Base-by-base conservation (phyloP, 371 early-diverging fungal species). In the Apophysomyces trapeziformis region DNA sequence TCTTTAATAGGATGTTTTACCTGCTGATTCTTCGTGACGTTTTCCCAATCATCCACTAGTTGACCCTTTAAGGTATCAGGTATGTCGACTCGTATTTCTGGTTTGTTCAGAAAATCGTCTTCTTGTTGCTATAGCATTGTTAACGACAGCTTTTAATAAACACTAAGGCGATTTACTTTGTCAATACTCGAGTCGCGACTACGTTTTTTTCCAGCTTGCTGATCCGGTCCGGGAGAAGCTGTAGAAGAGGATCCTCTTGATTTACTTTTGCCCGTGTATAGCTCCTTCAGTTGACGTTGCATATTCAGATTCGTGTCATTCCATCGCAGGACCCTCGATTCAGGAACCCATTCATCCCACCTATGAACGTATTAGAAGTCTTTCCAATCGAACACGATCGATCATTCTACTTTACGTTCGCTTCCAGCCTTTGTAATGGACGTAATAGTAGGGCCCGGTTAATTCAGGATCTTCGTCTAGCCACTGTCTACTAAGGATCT, bases 311-410 rank as follows among this genome's bases (percentile, higher is more conserved):
- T 97, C 37, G 90, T 92, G 7, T 92, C 93, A 47, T 83, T 92
- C 80, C 77, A 85, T 68, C 93, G 92, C n/a, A 96, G 75, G 1
- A 94, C 83, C 35, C 99, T 87, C 13, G 88, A 77, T 69, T 95
- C 93, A 35, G 95, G 93, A 0, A 97, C 98, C 99, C 99, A 99
- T 76, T 99, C 99, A 78, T 99, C 98, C 97, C 97, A 99, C 1
- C 96, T 97, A 71, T 38, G 45, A 37, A 43, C 21, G 18, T 13
- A 13, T 43, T 32, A 69, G 26, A 50, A 35, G 16, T 47, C 4
- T 4, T 26, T 39, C 16, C 2, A 57, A 16, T 39, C 37, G 44
- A 64, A 11, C 37, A 26, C 2, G 32, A 26, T 26, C 32, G 32
- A 26, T 39, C 8, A 46, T 45, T 56, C 47, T 38, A 46, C 41